Evolutionary conservation across 1,284 basidiomycete genomes (phyloP).

Genomic region (Sanghuangporus baumii): DNA sequence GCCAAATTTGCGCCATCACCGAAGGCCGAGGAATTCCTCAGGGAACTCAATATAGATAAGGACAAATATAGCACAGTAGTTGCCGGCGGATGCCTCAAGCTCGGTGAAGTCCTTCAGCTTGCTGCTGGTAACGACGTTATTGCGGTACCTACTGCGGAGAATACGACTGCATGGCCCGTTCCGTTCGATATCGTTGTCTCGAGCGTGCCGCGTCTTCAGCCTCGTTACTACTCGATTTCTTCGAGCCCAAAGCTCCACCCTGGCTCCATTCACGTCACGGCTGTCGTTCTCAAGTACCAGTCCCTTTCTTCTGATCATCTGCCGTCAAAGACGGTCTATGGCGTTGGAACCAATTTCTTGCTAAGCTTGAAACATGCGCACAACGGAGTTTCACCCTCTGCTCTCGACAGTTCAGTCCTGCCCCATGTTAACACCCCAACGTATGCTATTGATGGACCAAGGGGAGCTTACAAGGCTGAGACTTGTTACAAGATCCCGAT

Average conservation of each 20-base stretch:
- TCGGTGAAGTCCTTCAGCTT: constrained; percentile 88
- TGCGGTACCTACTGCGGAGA: constrained; percentile 50
- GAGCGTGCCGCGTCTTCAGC: constrained; percentile 87
- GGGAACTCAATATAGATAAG: constrained; percentile 82
- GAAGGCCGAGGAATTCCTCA: constrained; percentile 70
- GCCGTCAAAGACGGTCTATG: constrained; percentile 66
- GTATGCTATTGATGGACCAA: constrained; percentile 87
- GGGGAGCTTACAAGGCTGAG: constrained; percentile 74
- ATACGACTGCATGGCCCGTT: constrained; percentile 85
- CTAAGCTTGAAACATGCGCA: constrained; percentile 83
- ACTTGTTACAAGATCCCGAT: constrained; percentile 82
- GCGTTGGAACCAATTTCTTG: constrained; percentile 89
- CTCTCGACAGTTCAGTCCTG: constrained; percentile 30
- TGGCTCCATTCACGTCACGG: constrained; percentile 88
- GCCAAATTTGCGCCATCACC: constrained; percentile 86
- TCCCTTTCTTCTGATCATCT: constrained; percentile 51
- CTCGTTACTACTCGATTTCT: constrained; percentile 98
- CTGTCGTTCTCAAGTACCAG: constrained; percentile 90
- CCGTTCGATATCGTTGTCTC: constrained; percentile 97
- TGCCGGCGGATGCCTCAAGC: constrained; percentile 77
- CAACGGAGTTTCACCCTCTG: constrained; percentile 48
- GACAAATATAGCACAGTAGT: constrained; percentile 78
- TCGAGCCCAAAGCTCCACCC: constrained; percentile 92
- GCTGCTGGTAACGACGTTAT: constrained; percentile 75
- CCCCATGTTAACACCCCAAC: constrained; percentile 48